phyloP scores from a whole-genome alignment of 1,139 yeast genomes.

The Hansenula lynferdii region DNA sequence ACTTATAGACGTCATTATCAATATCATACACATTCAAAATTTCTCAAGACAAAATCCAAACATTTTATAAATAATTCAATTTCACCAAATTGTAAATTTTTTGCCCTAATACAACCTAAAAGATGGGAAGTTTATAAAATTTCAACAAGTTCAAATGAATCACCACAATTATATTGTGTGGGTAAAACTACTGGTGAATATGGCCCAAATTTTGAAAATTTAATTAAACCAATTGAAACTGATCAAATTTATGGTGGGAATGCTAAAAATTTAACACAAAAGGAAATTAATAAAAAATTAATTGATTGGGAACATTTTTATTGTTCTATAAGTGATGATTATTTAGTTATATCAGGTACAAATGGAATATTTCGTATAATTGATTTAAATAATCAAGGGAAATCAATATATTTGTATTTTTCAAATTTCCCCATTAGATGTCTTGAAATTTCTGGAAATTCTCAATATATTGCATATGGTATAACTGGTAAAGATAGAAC shows the following conservation, averaged over 20 bases:
- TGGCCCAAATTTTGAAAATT: conserved; percentile 41
- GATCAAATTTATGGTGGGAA: conserved; percentile 21
- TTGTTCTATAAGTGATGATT: conserved; percentile 59
- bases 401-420: conserved; percentile 61
- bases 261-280: conserved; percentile 11
- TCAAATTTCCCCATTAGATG: conserved; percentile 79
- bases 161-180: conserved; percentile 59
- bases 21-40: conserved; percentile 56
- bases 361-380: conserved; percentile 65
- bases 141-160: conserved; percentile 33
- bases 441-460: conserved; percentile 63
- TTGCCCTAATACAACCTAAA: conserved; percentile 61
- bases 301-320: conserved; percentile 57
- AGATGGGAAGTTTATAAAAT: conserved; percentile 71
- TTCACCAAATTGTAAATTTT: conserved; percentile 53
- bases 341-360: conserved; percentile 68
- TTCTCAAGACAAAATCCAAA: conserved; percentile 44
- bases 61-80: conserved; percentile 56
- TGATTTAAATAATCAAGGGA: conserved; percentile 63
- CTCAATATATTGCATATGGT: conserved; percentile 69
- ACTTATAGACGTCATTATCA: conserved; percentile 65
- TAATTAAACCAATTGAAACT: conserved; percentile 26
- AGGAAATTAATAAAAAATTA: conserved; percentile 14
- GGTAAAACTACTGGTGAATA: conserved; percentile 68
- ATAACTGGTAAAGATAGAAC: conserved; percentile 74